Evolutionary conservation across 2,329 filamentous ascomycete species (phyloP), one percentile per base, ranked within the genome.

Genomic region (Epichloe gansuensis): DNA sequence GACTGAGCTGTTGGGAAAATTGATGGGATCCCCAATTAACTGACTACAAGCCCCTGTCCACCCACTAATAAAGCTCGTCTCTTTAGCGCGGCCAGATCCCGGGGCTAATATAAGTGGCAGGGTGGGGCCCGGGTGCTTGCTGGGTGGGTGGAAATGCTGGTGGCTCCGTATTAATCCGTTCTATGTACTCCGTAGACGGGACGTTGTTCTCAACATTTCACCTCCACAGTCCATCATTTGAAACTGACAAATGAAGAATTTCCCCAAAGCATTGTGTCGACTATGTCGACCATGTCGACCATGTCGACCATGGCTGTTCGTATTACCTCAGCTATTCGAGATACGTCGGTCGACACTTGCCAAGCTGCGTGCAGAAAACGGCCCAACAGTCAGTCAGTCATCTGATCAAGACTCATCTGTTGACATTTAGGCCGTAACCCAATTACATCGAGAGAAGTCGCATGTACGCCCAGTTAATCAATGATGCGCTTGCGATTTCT

Each of bases 351-450:
- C 25, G 25, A 12, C 15, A 34, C 21, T 23, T 34, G 25, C 35
- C 35, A 46, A 34, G 35, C 2, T 23, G 35, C 43, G 46, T 41
- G 43, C 28, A 37, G 15, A 28, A 9, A 39, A 44, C 35, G 21
- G 21, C 42, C 41, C 49, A 46, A 46, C 43, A 39, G 23, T 21
- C 17, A 39, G 23, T 21, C 17, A 21, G 17, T 46, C 35, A 21
- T 45, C 41, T 51, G 42, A 41, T 17, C 43, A 39, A 38, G 43
- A 38, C 43, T 47, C 25, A 42, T 23, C 11, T 50, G 50, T 42
- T 41, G 43, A 11, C 44, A 47, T 23, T 48, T 39, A 15, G 51
- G 45, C 51, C 46, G 39, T 52, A 44, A 52, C 25, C 50, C 44
- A 52, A 47, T 44, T 31, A 12, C 25, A 42, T 52, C n/a, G 28